A percentile compares a stretch with the other conserved stretches of the same genome.
These are phyloP conservation scores for Brasilioporus rufonigricans DNA, from an alignment of 768 basidiomycete species.

Conservation along the genomic window DNA sequence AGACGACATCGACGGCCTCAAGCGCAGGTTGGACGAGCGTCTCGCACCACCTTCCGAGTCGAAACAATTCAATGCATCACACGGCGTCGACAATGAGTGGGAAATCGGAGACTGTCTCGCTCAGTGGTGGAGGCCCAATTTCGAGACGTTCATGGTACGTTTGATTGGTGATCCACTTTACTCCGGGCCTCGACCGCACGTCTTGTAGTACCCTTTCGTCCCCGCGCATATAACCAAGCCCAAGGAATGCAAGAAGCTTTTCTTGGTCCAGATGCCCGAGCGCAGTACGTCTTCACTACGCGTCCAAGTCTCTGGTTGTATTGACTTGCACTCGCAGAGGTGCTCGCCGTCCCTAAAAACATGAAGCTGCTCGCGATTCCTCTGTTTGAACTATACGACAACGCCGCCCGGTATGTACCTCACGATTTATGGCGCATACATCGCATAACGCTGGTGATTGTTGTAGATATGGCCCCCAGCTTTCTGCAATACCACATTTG, in stretches of 20 bases:
- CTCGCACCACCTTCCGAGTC: slow-evolving; percentile 77
- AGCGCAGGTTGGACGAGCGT: slow-evolving; percentile 83
- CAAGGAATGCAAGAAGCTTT: slow-evolving; percentile 97
- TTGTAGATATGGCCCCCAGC: slow-evolving; percentile 81
- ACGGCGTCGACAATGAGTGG: slow-evolving; percentile 88
- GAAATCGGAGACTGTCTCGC: slow-evolving; percentile 95
- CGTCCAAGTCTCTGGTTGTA: not conserved
- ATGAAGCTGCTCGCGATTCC: slow-evolving; percentile 99
- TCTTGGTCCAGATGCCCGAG: slow-evolving; percentile 93
- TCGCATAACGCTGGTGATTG: not conserved
- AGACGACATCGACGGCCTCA: slow-evolving; percentile 88
- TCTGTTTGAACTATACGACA: slow-evolving; percentile 96
- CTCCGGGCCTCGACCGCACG: not conserved
- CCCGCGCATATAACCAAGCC: slow-evolving; percentile 97
- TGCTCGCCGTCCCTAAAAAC: slow-evolving; percentile 95
- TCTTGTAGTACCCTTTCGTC: slow-evolving; percentile 80
- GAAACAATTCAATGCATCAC: slow-evolving; percentile 71
- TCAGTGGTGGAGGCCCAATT: slow-evolving; percentile 98
- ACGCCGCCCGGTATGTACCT: slow-evolving; percentile 71
- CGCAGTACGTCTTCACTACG: slow-evolving; percentile 57
- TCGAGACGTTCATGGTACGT: slow-evolving; percentile 97
- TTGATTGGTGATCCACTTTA: not conserved
- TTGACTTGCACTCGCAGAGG: slow-evolving; percentile 51
- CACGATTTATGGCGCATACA: not conserved
- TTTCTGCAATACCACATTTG: slow-evolving; percentile 91